These are phyloP conservation scores for Penicillium sp. DNA, from an alignment of 2,329 filamentous ascomycete species.

Conservation along the genomic window DNA sequence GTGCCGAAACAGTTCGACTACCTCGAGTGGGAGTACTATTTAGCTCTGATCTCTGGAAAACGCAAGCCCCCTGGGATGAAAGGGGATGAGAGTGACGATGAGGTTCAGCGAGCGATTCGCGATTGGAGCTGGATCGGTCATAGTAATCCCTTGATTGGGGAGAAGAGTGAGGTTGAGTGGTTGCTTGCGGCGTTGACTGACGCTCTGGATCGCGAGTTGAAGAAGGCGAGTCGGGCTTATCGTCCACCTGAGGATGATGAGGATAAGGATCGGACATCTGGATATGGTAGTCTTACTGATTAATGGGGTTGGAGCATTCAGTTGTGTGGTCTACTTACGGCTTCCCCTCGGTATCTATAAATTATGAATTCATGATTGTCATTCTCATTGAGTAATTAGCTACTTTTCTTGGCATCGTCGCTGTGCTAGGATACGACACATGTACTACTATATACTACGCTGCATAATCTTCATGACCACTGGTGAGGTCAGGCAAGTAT, in stretches of 20 bases:
- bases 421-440: too few relatives aligned
- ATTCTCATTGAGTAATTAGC: too few relatives aligned
- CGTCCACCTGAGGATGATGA: constrained; percentile 5
- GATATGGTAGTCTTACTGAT: neutral
- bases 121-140: constrained; percentile 42
- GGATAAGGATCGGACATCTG: neutral
- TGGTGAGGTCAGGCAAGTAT: too few relatives aligned
- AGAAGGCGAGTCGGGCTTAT: constrained; percentile 22
- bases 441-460: too few relatives aligned
- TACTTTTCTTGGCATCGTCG: too few relatives aligned
- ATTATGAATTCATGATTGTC: too few relatives aligned
- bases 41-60: constrained; percentile 46
- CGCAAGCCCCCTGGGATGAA: constrained; percentile 24
- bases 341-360: neutral
- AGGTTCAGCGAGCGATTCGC: neutral
- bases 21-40: constrained; percentile 48
- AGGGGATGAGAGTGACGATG: constrained; percentile 3
- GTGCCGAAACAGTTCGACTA: constrained; percentile 38
- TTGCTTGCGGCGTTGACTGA: constrained; percentile 38
- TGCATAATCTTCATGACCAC: too few relatives aligned
- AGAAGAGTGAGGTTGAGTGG: constrained; percentile 44
- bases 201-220: constrained; percentile 38
- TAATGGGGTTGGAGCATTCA: neutral
- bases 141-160: constrained; percentile 37
- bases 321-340: neutral